phyloP scores from a whole-genome alignment of 129 eudicot genomes.

The Rutidosis leptorrhynchoides region DNA sequence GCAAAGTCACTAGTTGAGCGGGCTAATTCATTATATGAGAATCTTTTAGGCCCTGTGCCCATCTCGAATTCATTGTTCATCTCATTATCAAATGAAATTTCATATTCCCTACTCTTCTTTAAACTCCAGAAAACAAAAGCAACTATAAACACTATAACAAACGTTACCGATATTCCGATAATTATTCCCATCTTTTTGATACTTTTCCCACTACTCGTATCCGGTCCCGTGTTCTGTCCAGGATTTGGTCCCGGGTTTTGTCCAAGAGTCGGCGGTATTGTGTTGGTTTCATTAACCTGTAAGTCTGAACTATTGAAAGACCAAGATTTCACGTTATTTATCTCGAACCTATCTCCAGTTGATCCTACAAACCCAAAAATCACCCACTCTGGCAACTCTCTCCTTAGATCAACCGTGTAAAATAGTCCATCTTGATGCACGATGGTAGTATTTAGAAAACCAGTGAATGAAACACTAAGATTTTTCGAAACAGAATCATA shows the following conservation, averaged over 20 bases:
- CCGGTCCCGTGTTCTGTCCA: neutral
- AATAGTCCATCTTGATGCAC: too few relatives aligned
- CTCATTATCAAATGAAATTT: neutral
- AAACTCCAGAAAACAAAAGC: neutral
- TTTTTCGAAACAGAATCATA: too few relatives aligned
- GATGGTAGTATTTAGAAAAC: too few relatives aligned
- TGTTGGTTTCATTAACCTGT: neutral
- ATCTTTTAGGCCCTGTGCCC: neutral
- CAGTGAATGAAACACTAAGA: too few relatives aligned
- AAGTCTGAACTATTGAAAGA: conserved; percentile 21
- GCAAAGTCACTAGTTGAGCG: neutral
- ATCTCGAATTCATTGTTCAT: neutral
- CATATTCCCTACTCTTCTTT: neutral
- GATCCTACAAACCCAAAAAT: conserved; percentile 35
- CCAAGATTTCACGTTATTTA: conserved; percentile 31
- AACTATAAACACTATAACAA: neutral
- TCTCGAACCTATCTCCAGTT: conserved; percentile 4
- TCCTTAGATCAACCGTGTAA: too few relatives aligned
- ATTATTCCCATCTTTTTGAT: neutral
- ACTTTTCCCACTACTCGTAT: neutral
- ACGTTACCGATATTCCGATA: neutral
- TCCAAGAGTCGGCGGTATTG: too few relatives aligned
- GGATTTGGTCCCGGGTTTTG: neutral
- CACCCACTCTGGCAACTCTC: conserved; percentile 21
- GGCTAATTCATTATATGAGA: neutral